These are phyloP conservation scores for Didymellaceae sp. DNA, from an alignment of 2,329 filamentous ascomycete genomes.

Conservation along the genomic window DNA sequence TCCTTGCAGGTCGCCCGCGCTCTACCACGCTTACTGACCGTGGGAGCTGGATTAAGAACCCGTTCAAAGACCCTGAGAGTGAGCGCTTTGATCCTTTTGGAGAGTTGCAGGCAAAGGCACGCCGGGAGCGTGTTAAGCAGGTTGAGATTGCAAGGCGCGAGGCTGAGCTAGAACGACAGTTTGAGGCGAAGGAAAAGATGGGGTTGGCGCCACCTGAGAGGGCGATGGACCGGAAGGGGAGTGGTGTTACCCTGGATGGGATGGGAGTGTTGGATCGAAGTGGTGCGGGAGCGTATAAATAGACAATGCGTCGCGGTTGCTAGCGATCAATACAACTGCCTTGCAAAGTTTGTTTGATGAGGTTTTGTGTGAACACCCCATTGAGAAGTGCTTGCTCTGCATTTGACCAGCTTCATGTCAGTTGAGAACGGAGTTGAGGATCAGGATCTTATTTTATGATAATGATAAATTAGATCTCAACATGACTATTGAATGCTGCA, in stretches of 20 bases:
- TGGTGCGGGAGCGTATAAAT: constrained; percentile 21
- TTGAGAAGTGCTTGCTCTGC: too few relatives aligned
- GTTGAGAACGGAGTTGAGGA: too few relatives aligned
- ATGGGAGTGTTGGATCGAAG: constrained; percentile 36
- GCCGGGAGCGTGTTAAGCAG: constrained; percentile 34
- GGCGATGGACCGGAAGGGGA: constrained; percentile 27
- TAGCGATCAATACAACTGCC: neutral
- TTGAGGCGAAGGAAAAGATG: constrained; percentile 38
- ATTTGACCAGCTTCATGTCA: too few relatives aligned
- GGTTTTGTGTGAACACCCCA: too few relatives aligned
- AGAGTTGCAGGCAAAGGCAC: constrained; percentile 43
- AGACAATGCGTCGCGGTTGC: neutral
- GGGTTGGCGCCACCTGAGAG: constrained; percentile 27
- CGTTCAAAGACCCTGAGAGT: constrained; percentile 43
- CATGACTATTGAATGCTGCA: too few relatives aligned
- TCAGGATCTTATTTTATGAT: too few relatives aligned
- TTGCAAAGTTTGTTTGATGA: too few relatives aligned
- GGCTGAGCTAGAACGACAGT: constrained; percentile 26
- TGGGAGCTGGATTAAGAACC: constrained; percentile 44
- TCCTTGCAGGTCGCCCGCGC: constrained; percentile 40
- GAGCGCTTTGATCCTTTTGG: constrained; percentile 49
- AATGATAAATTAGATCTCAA: too few relatives aligned
- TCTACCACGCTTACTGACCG: constrained; percentile 46
- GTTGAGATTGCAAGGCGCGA: constrained; percentile 35
- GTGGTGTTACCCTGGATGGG: constrained; percentile 33